A percentile compares a stretch with the other conserved stretches of the same genome.
phyloP scores from a whole-genome alignment of 805 yeast genomes.

The Candida andamanensis region DNA sequence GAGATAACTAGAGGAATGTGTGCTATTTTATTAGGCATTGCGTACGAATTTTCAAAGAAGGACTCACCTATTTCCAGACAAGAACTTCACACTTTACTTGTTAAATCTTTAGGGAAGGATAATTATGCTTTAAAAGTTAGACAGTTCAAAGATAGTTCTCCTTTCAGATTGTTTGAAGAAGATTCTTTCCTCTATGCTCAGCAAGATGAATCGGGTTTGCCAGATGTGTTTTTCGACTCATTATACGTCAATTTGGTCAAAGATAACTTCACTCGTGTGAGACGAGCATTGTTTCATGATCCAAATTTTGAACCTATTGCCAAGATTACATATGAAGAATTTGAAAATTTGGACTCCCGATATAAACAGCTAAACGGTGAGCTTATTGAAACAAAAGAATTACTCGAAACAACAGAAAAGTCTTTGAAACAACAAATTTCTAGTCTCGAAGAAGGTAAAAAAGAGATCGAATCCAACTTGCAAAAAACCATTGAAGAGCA shows the following conservation, averaged over 20 bases:
- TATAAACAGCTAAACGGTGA: constrained; percentile 21
- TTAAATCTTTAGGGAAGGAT: constrained; percentile 72
- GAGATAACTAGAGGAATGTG: constrained; percentile 68
- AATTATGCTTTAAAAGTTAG: constrained; percentile 68
- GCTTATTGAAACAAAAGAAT: constrained; percentile 17
- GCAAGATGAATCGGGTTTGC: constrained; percentile 81
- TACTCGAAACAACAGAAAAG: constrained; percentile 15
- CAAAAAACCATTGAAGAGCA: constrained; percentile 17
- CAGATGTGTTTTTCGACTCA: constrained; percentile 69
- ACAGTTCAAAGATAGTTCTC: constrained; percentile 59
- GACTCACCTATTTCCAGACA: constrained; percentile 59
- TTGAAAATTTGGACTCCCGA: constrained; percentile 40
- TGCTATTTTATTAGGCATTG: constrained; percentile 64
- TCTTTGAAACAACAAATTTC: constrained; percentile 16
- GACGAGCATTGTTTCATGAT: constrained; percentile 64
- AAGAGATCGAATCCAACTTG: constrained; percentile 16
- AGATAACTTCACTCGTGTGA: constrained; percentile 64
- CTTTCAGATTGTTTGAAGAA: constrained; percentile 54
- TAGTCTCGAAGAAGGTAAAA: constrained; percentile 10
- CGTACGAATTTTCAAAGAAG: constrained; percentile 68
- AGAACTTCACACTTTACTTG: constrained; percentile 57
- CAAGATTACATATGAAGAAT: constrained; percentile 58
- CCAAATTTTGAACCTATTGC: constrained; percentile 70
- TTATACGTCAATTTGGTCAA: constrained; percentile 61
- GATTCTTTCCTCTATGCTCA: constrained; percentile 45